These are phyloP conservation scores for Daldinia eschscholtzii DNA, from an alignment of 2,329 filamentous ascomycete species.

Conservation along the genomic window DNA sequence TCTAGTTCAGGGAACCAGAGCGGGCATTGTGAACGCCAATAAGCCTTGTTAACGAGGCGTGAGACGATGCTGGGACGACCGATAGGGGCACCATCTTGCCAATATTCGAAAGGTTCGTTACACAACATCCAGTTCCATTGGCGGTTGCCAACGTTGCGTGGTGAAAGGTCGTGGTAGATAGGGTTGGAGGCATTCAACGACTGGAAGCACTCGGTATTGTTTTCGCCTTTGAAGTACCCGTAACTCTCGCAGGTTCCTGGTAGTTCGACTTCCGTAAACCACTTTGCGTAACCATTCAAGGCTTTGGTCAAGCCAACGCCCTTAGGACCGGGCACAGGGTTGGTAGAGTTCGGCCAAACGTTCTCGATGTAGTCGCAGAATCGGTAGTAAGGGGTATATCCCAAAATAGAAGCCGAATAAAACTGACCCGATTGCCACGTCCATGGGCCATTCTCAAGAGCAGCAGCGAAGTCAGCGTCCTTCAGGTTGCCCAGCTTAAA, in stretches of 20 bases:
- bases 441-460: conserved; percentile 68
- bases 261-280: conserved; percentile 57
- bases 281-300: conserved; percentile 65
- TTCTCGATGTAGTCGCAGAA: conserved; percentile 66
- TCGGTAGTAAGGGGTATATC: conserved; percentile 61
- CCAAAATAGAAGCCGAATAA: conserved; percentile 58
- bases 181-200: conserved; percentile 61
- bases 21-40: conserved; percentile 60
- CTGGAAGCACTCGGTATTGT: conserved; percentile 62
- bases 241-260: conserved; percentile 61
- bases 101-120: conserved; percentile 61
- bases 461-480: conserved; percentile 62
- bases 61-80: conserved; percentile 58
- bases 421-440: conserved; percentile 68
- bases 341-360: conserved; percentile 58
- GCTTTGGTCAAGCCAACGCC: conserved; percentile 67
- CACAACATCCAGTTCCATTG: conserved; percentile 70
- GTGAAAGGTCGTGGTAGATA: conserved; percentile 54
- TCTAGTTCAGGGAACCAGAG: conserved; percentile 60
- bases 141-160: conserved; percentile 59
- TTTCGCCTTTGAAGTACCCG: conserved; percentile 58
- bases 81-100: conserved; percentile 61
- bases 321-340: conserved; percentile 60
- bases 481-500: conserved; percentile 62
- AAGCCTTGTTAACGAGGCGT: conserved; percentile 53